A percentile compares a stretch with the other conserved stretches of the same genome.
phyloP scores from a whole-genome alignment of 192 early-diverging fungal genomes.

The Coemansia sp. region DNA sequence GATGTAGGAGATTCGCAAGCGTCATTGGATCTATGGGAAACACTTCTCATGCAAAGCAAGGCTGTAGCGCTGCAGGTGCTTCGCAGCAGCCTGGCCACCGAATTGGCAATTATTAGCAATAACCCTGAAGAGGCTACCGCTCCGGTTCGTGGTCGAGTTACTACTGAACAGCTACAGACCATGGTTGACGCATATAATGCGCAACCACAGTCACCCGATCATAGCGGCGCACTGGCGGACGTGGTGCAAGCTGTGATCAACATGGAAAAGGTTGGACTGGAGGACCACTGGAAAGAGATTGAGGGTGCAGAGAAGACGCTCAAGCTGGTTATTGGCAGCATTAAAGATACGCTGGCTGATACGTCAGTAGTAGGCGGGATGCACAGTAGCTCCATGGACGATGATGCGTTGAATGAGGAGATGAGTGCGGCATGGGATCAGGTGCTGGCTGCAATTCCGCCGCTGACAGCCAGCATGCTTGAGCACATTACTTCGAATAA shows the following conservation, averaged over 20 bases:
- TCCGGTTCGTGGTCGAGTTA: slow-evolving; percentile 16
- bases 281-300: slow-evolving; percentile 37
- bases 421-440: slow-evolving; percentile 48
- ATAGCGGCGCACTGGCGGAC: slow-evolving; percentile 4
- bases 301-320: slow-evolving; percentile 49
- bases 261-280: background rate
- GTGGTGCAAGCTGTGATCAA: slow-evolving; percentile 21
- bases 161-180: slow-evolving; percentile 23
- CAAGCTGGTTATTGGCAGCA: slow-evolving; percentile 41
- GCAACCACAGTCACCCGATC: background rate
- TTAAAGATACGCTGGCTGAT: slow-evolving; percentile 35
- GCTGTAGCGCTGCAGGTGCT: slow-evolving; percentile 36
- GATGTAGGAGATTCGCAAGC: background rate
- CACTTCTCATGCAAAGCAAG: slow-evolving; percentile 31
- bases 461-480: slow-evolving; percentile 15
- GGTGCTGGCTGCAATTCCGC: slow-evolving; percentile 36
- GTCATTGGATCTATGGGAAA: slow-evolving; percentile 25
- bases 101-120: background rate
- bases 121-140: background rate
- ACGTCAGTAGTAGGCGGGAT: background rate
- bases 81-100: slow-evolving; percentile 18
- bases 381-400: background rate
- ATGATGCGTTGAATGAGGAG: slow-evolving; percentile 24
- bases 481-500: background rate
- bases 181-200: slow-evolving; percentile 11